Evolutionary conservation across 2,329 filamentous ascomycete species (phyloP), one percentile per base, ranked within the genome.

Genomic region (Chaetomiaceae sp.): DNA sequence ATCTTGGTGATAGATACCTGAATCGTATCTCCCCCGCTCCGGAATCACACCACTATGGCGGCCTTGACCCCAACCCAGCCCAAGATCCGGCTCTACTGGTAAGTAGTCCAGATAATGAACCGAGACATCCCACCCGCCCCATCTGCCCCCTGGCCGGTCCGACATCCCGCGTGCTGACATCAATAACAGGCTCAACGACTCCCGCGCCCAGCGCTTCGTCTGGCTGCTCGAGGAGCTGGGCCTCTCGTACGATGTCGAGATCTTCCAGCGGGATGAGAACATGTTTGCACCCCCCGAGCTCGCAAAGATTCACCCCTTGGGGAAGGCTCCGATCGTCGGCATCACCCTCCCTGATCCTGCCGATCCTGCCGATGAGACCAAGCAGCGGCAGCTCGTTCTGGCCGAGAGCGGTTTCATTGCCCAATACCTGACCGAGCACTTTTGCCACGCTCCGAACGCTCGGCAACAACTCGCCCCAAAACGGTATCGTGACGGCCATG

Each of bases 191-290:
- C 84, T 93, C 51, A 80, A 91, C 59, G 74, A 85, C 59, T 93
- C 88, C 51, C 85, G 89, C 58, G 82, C 86, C 13, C 87, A 93
- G 66, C 83, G 87, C 55, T 84, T 92, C 53, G 72, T 91, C 44
- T 93, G 87, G 88, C 81, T 95, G 7, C 79, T 95, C 40, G 86
- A 93, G 65, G 88, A 91, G 66, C 82, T 92, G 55, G 78, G 85
- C 37, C 67, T 93, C 33, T 75, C 83, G 38, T 95, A 95, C 69
- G 80, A 89, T 54, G 70, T 96, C 54, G 81, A 90, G 61, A 76
- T 84, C 50, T 93, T 85, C 76, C 86, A 86, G 65, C 84, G 90
- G 51, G 63, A 73, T 16, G 5, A 23, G 56, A 70, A 70, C 52
- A 60, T 71, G 39, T 73, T 86, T 13, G 90, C 89, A 1, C 87